A percentile compares a stretch with the other conserved stretches of the same genome.
Evolutionary conservation across 2,329 filamentous ascomycete species (phyloP).

Genomic region (Aspergillus nomiae): DNA sequence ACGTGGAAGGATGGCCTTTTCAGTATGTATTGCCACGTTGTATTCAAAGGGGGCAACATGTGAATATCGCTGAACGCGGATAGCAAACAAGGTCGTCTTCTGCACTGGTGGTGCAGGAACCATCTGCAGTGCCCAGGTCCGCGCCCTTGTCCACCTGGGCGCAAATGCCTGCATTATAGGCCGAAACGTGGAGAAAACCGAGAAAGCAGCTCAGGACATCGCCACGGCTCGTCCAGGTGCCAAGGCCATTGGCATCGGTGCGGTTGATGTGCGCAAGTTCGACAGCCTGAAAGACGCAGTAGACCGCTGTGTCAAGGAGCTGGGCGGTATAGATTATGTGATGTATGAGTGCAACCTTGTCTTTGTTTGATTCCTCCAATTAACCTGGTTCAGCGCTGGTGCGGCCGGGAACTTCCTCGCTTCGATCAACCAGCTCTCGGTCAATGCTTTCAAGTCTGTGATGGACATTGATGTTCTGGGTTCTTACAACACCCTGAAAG

Average conservation of each 20-base stretch:
- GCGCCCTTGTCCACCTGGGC: conserved; percentile 86
- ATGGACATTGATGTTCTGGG: conserved; percentile 96
- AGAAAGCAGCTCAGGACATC: conserved; percentile 77
- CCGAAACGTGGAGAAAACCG: conserved; percentile 85
- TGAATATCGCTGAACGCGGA: conserved; percentile 8
- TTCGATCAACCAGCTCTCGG: conserved; percentile 75
- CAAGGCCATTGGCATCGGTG: conserved; percentile 83
- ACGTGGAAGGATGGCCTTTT: conserved; percentile 90
- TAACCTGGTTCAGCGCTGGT: conserved; percentile 65
- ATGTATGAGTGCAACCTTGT: conserved; percentile 62
- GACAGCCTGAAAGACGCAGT: conserved; percentile 71
- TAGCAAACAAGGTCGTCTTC: conserved; percentile 86
- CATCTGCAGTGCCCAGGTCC: conserved; percentile 92
- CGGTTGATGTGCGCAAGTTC: conserved; percentile 71
- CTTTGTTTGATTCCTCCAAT: conserved; percentile 2
- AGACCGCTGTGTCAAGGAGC: conserved; percentile 75
- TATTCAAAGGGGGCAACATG: background rate
- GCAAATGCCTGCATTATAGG: conserved; percentile 94
- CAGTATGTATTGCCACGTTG: conserved; percentile 52
- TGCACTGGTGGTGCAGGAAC: conserved; percentile 92
- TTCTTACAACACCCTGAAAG: conserved; percentile 93
- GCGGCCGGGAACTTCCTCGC: conserved; percentile 95
- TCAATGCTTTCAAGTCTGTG: conserved; percentile 92
- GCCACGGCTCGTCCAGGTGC: conserved; percentile 75
- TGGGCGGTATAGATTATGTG: conserved; percentile 88